These are phyloP conservation scores for Leptodermis oblonga DNA, from an alignment of 257 asterid genomes.

Conservation along the genomic window DNA sequence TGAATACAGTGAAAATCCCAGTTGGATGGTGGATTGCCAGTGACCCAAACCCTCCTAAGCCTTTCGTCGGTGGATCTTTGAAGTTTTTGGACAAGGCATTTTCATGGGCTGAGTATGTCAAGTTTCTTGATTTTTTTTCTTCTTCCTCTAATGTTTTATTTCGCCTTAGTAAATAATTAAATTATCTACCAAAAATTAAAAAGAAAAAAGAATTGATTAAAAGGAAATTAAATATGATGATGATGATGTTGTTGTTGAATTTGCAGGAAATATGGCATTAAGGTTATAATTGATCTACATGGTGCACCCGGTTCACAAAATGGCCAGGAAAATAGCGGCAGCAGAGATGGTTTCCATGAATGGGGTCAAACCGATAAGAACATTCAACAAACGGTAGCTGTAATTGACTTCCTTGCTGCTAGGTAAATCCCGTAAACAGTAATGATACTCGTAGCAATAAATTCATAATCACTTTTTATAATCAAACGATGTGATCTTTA, in stretches of 20 bases:
- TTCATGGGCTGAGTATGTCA: conserved; percentile 56
- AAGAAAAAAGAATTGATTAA: no score
- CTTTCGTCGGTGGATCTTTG: conserved; percentile 66
- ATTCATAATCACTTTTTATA: no score
- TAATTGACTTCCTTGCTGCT: conserved; percentile 43
- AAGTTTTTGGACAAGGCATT: conserved; percentile 60
- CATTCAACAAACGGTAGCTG: conserved; percentile 52
- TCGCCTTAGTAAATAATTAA: no score
- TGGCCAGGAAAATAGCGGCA: conserved; percentile 52
- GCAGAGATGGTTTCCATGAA: conserved; percentile 64
- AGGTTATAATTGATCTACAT: conserved; percentile 61
- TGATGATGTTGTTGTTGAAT: not conserved
- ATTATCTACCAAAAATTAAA: no score
- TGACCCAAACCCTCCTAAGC: conserved; percentile 58
- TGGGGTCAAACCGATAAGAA: conserved; percentile 60
- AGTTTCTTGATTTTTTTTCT: not conserved
- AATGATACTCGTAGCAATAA: no score
- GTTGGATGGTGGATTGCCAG: conserved; percentile 84
- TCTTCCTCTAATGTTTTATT: no score
- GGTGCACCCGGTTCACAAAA: conserved; percentile 85
- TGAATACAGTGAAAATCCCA: conserved; percentile 63
- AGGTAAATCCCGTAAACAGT: conserved; percentile 23
- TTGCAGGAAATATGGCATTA: conserved; percentile 61
- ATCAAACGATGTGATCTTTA: no score
- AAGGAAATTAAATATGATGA: not conserved